These are phyloP conservation scores for Lecanicillium sp. DNA, from an alignment of 2,329 filamentous ascomycete genomes.

Conservation along the genomic window DNA sequence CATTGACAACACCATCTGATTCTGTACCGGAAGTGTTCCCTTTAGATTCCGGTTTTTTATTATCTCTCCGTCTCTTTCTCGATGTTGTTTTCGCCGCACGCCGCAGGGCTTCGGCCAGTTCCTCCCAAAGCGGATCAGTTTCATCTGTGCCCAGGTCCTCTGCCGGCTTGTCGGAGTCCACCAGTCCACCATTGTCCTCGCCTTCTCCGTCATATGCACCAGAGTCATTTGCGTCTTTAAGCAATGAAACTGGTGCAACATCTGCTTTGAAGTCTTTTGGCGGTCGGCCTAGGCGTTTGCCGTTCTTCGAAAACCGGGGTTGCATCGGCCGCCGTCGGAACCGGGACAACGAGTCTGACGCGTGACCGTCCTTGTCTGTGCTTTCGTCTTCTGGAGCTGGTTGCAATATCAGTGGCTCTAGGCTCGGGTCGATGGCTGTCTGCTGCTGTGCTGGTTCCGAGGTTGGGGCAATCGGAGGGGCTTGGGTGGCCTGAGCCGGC, in stretches of 20 bases:
- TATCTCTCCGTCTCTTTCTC: neutral
- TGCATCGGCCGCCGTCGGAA: conserved; percentile 2
- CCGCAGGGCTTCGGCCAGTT: conserved; percentile 8
- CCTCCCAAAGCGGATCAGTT: conserved; percentile 5
- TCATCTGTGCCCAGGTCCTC: conserved; percentile 8
- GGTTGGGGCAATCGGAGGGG: neutral
- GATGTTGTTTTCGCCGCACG: conserved; percentile 3
- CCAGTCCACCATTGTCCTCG: neutral
- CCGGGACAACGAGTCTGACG: too few relatives aligned
- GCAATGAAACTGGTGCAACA: neutral
- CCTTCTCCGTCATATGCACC: conserved; percentile 10
- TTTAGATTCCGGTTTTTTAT: neutral
- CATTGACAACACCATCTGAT: conserved; percentile 2
- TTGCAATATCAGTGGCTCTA: neutral
- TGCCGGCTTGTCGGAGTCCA: neutral
- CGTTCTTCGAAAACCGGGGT: conserved; percentile 12
- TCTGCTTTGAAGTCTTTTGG: conserved; percentile 2
- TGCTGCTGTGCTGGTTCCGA: neutral
- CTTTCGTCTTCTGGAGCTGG: neutral
- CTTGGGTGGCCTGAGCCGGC: neutral
- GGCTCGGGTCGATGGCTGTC: neutral
- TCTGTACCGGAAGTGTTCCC: neutral
- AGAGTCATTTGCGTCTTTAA: neutral
- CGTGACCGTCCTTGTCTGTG: neutral
- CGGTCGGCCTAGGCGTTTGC: conserved; percentile 11